Percentiles rank a stretch among this genome's conserved stretches.
phyloP scores from a whole-genome alignment of 768 basidiomycete species.

The Naganishia antarctica region DNA sequence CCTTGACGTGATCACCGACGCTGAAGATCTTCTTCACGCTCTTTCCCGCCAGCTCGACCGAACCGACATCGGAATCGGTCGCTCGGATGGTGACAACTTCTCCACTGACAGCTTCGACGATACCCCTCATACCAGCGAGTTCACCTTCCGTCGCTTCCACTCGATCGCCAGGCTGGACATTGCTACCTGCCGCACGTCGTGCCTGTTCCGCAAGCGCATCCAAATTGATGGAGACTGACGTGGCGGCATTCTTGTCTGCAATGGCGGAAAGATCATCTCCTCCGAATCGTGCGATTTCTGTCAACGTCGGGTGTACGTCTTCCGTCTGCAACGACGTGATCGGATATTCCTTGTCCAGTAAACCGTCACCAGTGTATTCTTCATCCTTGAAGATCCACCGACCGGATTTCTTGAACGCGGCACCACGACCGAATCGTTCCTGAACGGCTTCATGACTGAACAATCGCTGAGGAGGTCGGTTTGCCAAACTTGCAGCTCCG shows the following conservation, averaged over 20 bases:
- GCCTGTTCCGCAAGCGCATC: slow-evolving; percentile 89
- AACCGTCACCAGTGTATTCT: slow-evolving; percentile 80
- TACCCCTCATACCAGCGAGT: slow-evolving; percentile 85
- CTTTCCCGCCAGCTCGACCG: slow-evolving; percentile 55
- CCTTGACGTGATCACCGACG: slow-evolving; percentile 96
- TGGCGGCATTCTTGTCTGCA: slow-evolving; percentile 59
- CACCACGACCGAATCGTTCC: slow-evolving; percentile 70
- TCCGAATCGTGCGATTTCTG: slow-evolving; percentile 89
- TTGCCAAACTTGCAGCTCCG: slow-evolving; percentile 51
- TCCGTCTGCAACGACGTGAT: slow-evolving; percentile 71
- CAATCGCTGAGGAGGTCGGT: slow-evolving; percentile 78
- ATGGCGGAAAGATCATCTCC: slow-evolving; percentile 54
- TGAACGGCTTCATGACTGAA: slow-evolving; percentile 84
- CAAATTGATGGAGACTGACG: slow-evolving; percentile 62
- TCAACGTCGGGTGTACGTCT: slow-evolving; percentile 88
- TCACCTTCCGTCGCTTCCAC: slow-evolving; percentile 97
- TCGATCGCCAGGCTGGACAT: slow-evolving; percentile 95
- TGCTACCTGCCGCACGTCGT: slow-evolving; percentile 80
- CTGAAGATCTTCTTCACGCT: slow-evolving; percentile 93
- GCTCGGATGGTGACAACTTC: slow-evolving; percentile 83
- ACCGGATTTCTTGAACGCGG: slow-evolving; percentile 56
- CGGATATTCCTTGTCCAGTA: slow-evolving; percentile 93
- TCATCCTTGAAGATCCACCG: slow-evolving; percentile 85
- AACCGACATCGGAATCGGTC: slow-evolving; percentile 74
- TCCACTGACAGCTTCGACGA: slow-evolving; percentile 79